phyloP scores from a whole-genome alignment of 345 rosid species.

The Cardamine occulta region DNA sequence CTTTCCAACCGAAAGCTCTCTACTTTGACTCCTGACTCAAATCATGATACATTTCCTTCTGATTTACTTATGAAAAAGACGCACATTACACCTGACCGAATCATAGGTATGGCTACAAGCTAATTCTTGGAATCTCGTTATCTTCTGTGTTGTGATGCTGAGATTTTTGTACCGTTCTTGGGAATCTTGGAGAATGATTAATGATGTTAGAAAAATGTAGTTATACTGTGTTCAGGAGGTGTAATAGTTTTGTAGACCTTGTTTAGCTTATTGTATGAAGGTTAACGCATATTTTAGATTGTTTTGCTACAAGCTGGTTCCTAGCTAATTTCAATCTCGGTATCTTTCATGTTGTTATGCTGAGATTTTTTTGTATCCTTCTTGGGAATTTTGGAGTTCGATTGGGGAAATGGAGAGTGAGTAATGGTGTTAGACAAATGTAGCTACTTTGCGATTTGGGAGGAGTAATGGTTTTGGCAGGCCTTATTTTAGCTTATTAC shows the following conservation, averaged over 20 bases:
- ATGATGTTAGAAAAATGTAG: not conserved
- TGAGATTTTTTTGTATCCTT: not conserved
- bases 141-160: not conserved
- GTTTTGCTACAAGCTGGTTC: constrained; percentile 2
- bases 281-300: not conserved
- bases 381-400: not conserved
- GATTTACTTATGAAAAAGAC: constrained; percentile 61
- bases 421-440: not conserved
- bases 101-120: constrained; percentile 55
- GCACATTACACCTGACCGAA: constrained; percentile 53
- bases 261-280: constrained; percentile 22
- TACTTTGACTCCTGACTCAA: constrained; percentile 65
- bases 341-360: not conserved
- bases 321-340: not conserved
- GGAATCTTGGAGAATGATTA: not conserved
- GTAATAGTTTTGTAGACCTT: not conserved
- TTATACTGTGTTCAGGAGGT: not conserved
- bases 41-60: constrained; percentile 59
- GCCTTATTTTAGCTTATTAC: constrained; percentile 21
- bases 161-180: not conserved
- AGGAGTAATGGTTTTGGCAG: not conserved
- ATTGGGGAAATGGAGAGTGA: not conserved
- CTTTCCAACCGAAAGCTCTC: constrained; percentile 55
- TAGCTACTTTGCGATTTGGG: not conserved
- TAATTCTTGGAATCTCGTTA: not conserved